Percentiles rank a stretch among this genome's conserved stretches.
phyloP scores from a whole-genome alignment of 2,329 filamentous ascomycete species.

The Pseudogymnoascus verrucosus region DNA sequence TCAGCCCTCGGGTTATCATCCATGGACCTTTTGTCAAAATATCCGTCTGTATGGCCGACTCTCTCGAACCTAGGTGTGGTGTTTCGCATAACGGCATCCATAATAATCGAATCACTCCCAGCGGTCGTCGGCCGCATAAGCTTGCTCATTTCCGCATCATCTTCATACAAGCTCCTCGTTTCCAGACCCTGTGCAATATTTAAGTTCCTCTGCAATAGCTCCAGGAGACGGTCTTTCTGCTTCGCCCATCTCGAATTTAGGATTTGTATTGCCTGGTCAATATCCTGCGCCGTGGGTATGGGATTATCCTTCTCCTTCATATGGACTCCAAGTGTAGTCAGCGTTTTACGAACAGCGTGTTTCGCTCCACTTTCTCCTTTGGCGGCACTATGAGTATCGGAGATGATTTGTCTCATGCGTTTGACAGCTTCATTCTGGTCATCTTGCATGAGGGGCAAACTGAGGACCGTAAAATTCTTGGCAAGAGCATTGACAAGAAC shows the following conservation, averaged over 20 bases:
- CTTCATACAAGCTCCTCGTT: constrained; percentile 12
- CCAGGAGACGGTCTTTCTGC: constrained; percentile 22
- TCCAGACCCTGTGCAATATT: constrained; percentile 23
- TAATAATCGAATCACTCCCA: constrained; percentile 24
- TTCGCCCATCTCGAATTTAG: constrained; percentile 24
- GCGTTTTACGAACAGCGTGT: constrained; percentile 23
- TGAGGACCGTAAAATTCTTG: constrained; percentile 53
- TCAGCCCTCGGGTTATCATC: constrained; percentile 27
- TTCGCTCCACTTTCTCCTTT: constrained; percentile 19
- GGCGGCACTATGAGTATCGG: constrained; percentile 17
- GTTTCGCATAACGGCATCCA: constrained; percentile 27
- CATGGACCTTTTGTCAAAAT: constrained; percentile 19
- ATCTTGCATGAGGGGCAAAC: constrained; percentile 54
- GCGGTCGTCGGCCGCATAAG: constrained; percentile 25
- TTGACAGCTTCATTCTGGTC: constrained; percentile 55
- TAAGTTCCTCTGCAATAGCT: constrained; percentile 26
- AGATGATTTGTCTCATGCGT: constrained; percentile 29
- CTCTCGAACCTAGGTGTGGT: constrained; percentile 26
- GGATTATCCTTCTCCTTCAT: constrained; percentile 19
- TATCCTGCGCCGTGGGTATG: constrained; percentile 25
- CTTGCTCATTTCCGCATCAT: constrained; percentile 18
- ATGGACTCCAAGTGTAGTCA: constrained; percentile 23
- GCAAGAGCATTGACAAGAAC: constrained; percentile 61
- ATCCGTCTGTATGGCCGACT: constrained; percentile 24
- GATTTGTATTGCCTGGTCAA: constrained; percentile 24